phyloP scores from a whole-genome alignment of 768 basidiomycete genomes.

The Tephrocybe sp. region DNA sequence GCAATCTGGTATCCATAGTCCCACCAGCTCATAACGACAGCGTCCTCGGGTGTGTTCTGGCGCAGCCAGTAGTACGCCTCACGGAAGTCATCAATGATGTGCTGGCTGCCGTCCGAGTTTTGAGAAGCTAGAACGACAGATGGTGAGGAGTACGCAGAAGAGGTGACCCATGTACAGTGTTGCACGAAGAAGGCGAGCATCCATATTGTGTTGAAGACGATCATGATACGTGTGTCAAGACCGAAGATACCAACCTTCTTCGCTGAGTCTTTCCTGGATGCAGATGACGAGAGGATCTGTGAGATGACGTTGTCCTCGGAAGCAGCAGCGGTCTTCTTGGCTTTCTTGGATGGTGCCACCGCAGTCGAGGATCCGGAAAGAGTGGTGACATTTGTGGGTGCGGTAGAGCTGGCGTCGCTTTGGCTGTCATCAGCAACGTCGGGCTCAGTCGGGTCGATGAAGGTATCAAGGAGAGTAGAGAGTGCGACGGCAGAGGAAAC shows the following conservation, averaged over 20 bases:
- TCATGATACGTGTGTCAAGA: conserved; percentile 75
- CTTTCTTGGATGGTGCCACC: conserved; percentile 51
- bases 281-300: conserved; percentile 38
- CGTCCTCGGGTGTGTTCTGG: conserved; percentile 89
- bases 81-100: conserved; percentile 98
- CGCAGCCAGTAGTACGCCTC: conserved; percentile 99
- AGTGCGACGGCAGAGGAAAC: conserved; percentile 90
- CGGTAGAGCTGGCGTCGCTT: conserved; percentile 16
- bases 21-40: conserved; percentile 99
- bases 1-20: conserved; percentile 99
- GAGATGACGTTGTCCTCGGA: conserved; percentile 27
- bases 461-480: conserved; percentile 85
- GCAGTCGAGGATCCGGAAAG: conserved; percentile 25
- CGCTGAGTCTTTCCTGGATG: conserved; percentile 34
- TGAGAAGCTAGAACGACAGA: conserved; percentile 90
- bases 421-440: conserved; percentile 30
- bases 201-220: conserved; percentile 72
- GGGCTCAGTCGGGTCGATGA: conserved; percentile 83
- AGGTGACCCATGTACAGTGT: conserved; percentile 97
- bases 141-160: conserved; percentile 94
- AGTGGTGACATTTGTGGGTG: conserved; percentile 11
- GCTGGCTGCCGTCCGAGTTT: conserved; percentile 80
- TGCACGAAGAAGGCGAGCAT: conserved; percentile 89
- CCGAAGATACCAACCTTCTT: conserved; percentile 73
- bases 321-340: conserved; percentile 50